Base-by-base conservation (phyloP, 257 asterid genomes). In the Buddleja alternifolia region DNA sequence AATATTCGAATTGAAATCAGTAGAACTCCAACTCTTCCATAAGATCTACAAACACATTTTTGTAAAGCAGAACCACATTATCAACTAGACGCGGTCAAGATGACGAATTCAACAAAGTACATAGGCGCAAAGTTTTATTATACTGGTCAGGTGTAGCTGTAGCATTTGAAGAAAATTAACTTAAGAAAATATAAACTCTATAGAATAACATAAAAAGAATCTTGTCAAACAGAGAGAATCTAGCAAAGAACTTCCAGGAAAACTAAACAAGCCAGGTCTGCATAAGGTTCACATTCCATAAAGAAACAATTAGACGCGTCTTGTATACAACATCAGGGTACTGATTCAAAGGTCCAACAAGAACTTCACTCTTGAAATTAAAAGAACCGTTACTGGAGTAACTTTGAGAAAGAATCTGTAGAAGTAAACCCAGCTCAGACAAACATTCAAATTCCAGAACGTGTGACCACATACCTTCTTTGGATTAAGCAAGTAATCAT, bases 401-500 rank as follows among this genome's bases (percentile, higher is more conserved):
- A 14, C 63, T 45, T 24, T 14, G 8, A 14, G 32, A 37, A 60
- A 39, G 1, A 16, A 20, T 11, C 12, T n/a, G 10, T 7, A 20
- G 44, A 45, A 60, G 40, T 46, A 66, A 48, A 39, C 42, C 29
- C 42, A 14, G 8, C 17, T 60, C n/a, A 20, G 16, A 19, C 24
- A 60, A 56, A 45, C 19, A 54, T 32, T 0, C 8, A 41, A 39
- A 10, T 24, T 36, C 8, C 20, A 54, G 21, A 46, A 32, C n/a
- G 46, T 8, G 10, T 32, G 23, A 8, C 20, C 8, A 14, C 34
- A 4, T 73, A 92, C 98, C 98, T 90, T 90, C 90, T 86, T 88
- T 3, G 97, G 93, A 47, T 88, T 93, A 14, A 93, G 97, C 89
- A 93, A 81, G 82, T 93, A 93, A 34, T 93, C 97, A 24, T 93